Evolutionary conservation across 1,284 basidiomycete genomes (phyloP).

Genomic region (Takashimella koratensis): DNA sequence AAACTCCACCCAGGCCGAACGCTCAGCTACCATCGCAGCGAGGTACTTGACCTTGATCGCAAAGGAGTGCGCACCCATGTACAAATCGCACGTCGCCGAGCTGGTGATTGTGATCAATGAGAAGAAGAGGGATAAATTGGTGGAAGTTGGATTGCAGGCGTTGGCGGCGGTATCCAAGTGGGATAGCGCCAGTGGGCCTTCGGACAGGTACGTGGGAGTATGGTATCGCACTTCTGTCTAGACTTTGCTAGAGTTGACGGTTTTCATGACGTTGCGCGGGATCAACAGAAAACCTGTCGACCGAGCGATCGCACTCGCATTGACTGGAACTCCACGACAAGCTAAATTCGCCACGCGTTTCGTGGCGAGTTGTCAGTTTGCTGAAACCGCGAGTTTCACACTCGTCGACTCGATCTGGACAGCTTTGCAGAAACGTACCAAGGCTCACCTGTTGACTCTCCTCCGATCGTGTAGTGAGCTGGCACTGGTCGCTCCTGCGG

Average conservation of each 20-base stretch:
- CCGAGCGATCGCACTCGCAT: conserved; percentile 60
- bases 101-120: conserved; percentile 68
- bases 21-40: conserved; percentile 28
- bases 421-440: conserved; percentile 58
- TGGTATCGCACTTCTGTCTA: conserved; percentile 3
- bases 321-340: conserved; percentile 62
- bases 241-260: no score
- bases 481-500: conserved; percentile 63
- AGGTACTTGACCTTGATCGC: conserved; percentile 58
- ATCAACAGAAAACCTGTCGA: conserved; percentile 55
- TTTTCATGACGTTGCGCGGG: no score
- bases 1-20: conserved; percentile 10
- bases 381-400: conserved; percentile 55
- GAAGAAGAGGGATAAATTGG: conserved; percentile 58
- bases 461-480: conserved; percentile 72
- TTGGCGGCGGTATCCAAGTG: conserved; percentile 63
- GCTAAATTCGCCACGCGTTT: conserved; percentile 86
- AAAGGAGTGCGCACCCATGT: conserved; percentile 71
- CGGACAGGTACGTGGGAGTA: conserved; percentile 62
- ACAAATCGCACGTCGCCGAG: conserved; percentile 68
- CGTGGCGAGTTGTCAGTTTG: conserved; percentile 60
- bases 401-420: conserved; percentile 58
- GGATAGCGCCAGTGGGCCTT: conserved; percentile 58
- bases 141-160: conserved; percentile 70
- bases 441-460: conserved; percentile 61